Conservation (phyloP, 1,139 yeast genomes). For the Geotrichum australiense region DNA sequence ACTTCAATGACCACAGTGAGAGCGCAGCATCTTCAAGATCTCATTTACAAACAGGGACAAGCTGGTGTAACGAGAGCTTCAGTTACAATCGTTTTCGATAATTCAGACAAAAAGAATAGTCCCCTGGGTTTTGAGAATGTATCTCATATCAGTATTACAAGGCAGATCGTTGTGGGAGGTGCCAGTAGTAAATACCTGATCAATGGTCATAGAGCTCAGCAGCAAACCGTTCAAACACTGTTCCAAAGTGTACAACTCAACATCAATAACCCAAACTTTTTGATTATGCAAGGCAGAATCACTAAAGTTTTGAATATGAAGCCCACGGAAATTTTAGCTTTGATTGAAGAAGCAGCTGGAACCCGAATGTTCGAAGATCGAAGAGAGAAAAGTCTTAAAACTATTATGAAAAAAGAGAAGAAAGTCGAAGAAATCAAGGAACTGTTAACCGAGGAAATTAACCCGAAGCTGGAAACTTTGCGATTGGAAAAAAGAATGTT, state of each 20-base stretch:
- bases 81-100: constrained; percentile 92
- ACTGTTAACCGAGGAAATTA: constrained; percentile 76
- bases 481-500: constrained; percentile 75
- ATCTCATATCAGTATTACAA: constrained; percentile 78
- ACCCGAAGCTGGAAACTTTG: constrained; percentile 80
- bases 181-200: constrained; percentile 85
- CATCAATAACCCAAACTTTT: constrained; percentile 91
- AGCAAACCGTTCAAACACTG: constrained; percentile 80
- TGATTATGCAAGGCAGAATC: constrained; percentile 98
- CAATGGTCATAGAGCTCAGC: constrained; percentile 96
- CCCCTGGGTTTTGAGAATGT: constrained; percentile 86
- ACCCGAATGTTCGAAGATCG: constrained; percentile 93
- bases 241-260: constrained; percentile 94
- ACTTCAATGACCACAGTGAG: constrained; percentile 90
- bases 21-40: constrained; percentile 87
- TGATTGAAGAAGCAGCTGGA: constrained; percentile 98
- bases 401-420: constrained; percentile 85
- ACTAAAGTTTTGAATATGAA: constrained; percentile 97
- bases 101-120: constrained; percentile 62
- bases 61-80: constrained; percentile 97
- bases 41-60: constrained; percentile 94
- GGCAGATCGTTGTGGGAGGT: constrained; percentile 89
- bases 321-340: constrained; percentile 77
- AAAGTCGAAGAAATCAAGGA: constrained; percentile 72
- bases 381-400: constrained; percentile 83